Evolutionary conservation across 106 monocot genomes (phyloP).

Genomic region (Dendrobium officinale): DNA sequence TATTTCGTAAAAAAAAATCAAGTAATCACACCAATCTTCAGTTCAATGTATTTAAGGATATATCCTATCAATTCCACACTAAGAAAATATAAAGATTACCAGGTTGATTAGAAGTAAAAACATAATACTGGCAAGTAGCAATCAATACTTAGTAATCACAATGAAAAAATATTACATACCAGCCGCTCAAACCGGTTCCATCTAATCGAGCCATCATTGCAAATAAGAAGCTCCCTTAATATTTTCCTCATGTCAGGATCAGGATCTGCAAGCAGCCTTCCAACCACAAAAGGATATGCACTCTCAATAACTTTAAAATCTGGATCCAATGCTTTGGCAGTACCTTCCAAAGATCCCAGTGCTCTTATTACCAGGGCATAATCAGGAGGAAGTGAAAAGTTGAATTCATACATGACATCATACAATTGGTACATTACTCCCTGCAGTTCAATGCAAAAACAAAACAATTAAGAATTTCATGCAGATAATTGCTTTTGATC

Average conservation of each 20-base stretch:
- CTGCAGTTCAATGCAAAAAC: constrained; percentile 22
- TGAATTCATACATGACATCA: constrained; percentile 95
- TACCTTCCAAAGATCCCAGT: constrained; percentile 92
- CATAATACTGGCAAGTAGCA: background rate
- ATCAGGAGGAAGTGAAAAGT: constrained; percentile 89
- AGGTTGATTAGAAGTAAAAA: background rate
- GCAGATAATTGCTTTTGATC: background rate
- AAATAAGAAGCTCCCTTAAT: constrained; percentile 75
- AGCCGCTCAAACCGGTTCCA: constrained; percentile 94
- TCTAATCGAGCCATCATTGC: constrained; percentile 78
- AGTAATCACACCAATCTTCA: background rate
- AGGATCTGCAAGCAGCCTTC: constrained; percentile 79
- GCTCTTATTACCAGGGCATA: constrained; percentile 94
- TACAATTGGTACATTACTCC: constrained; percentile 84
- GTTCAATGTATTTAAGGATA: background rate
- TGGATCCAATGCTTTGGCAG: constrained; percentile 96
- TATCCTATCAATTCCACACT: background rate
- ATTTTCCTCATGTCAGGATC: constrained; percentile 92
- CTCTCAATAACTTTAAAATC: constrained; percentile 91
- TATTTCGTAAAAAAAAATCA: background rate
- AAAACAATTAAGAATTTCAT: background rate
- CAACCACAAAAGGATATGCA: constrained; percentile 95
- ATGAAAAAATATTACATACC: constrained; percentile 25
- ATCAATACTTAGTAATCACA: background rate
- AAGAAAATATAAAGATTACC: background rate